These are phyloP conservation scores for Didymella pomorum DNA, from an alignment of 2,329 filamentous ascomycete species.

Conservation along the genomic window DNA sequence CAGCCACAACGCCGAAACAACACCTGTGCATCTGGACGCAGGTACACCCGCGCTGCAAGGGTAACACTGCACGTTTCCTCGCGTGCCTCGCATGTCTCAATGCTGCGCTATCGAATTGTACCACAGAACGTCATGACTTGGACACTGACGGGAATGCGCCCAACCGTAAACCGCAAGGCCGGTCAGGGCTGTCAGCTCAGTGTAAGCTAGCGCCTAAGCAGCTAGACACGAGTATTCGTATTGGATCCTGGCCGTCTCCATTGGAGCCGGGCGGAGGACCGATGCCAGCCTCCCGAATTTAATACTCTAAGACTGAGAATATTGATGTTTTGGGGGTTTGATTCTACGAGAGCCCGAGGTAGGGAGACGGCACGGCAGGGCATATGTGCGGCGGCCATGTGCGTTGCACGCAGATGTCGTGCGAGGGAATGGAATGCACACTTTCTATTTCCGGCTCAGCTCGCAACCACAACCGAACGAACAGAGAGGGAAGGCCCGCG, in stretches of 20 bases:
- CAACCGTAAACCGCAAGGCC: neutral
- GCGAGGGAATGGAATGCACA: constrained; percentile 1
- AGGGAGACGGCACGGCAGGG: neutral
- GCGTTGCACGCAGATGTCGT: constrained; percentile 16
- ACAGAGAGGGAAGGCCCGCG: neutral
- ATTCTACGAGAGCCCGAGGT: neutral
- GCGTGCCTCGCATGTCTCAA: constrained; percentile 6
- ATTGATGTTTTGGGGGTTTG: neutral
- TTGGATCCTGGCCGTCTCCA: neutral
- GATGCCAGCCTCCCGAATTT: constrained; percentile 4
- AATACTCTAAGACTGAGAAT: neutral
- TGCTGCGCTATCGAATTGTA: constrained; percentile 12
- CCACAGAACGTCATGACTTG: constrained; percentile 17
- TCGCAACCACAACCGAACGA: neutral
- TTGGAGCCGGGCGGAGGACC: constrained; percentile 1
- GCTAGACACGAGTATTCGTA: neutral
- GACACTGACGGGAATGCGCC: constrained; percentile 4
- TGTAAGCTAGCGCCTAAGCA: constrained; percentile 3
- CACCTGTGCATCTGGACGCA: constrained; percentile 1
- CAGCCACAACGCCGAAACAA: neutral
- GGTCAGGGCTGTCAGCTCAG: neutral
- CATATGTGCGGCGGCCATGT: constrained; percentile 17
- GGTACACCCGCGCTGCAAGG: constrained; percentile 16
- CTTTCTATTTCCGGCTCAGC: constrained; percentile 9
- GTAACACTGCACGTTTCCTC: constrained; percentile 12